Conservation (phyloP, 176 grass and related monocot genomes). For the Musa itinerans region DNA sequence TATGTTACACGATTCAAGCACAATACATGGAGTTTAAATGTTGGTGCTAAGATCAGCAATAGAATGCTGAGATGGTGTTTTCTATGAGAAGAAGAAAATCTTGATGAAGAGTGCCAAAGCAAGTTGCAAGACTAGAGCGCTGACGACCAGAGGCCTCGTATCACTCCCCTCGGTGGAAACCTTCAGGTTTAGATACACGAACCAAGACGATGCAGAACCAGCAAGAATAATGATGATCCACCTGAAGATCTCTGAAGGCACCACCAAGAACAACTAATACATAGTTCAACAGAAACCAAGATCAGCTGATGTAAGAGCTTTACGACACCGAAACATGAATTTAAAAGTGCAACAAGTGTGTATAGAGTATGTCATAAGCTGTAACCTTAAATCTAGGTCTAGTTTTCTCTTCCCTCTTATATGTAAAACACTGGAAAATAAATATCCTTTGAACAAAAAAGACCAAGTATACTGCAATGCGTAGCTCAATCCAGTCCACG, state of each 20-base stretch:
- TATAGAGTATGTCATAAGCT: background rate
- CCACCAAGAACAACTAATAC: slow-evolving; percentile 65
- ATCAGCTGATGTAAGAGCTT: background rate
- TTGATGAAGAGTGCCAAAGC: slow-evolving; percentile 85
- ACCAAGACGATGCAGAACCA: slow-evolving; percentile 78
- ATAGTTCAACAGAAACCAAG: slow-evolving; percentile 7
- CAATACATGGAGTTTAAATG: background rate
- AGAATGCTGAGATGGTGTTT: background rate
- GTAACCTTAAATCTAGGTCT: background rate
- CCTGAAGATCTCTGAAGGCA: slow-evolving; percentile 74
- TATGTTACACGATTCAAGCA: background rate
- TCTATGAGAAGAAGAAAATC: slow-evolving; percentile 90
- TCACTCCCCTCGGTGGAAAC: slow-evolving; percentile 53
- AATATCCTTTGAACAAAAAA: background rate
- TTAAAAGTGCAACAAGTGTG: background rate
- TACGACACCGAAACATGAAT: background rate
- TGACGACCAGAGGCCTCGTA: slow-evolving; percentile 51
- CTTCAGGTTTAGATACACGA: slow-evolving; percentile 71
- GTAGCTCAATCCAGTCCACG: background rate
- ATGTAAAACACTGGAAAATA: too few species aligned
- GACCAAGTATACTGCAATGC: background rate
- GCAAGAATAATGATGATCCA: slow-evolving; percentile 73
- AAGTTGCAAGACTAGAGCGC: slow-evolving; percentile 68
- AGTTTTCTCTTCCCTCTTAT: background rate
- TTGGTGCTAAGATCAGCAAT: background rate